Conservation (phyloP, 2,329 filamentous ascomycete genomes). For the Fusarium agapanthi region DNA sequence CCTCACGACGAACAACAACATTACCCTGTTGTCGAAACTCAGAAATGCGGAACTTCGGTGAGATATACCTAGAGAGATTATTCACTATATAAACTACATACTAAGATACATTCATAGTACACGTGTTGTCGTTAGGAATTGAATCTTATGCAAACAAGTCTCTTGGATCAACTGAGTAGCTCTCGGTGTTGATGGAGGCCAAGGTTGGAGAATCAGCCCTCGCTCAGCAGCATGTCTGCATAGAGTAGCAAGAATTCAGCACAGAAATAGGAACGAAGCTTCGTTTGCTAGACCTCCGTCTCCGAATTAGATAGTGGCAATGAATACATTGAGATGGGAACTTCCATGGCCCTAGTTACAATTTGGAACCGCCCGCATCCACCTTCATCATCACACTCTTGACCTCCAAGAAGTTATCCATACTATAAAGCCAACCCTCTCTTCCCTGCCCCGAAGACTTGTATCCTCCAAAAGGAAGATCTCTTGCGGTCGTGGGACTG, state of each 20-base stretch:
- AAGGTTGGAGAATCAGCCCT: background rate
- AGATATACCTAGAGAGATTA: too few species aligned
- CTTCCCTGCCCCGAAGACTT: conserved; percentile 22
- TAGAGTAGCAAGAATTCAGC: too few species aligned
- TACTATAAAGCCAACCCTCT: conserved; percentile 22
- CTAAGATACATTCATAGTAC: too few species aligned
- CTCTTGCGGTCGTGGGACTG: conserved; percentile 31
- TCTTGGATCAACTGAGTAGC: too few species aligned
- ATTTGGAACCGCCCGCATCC: background rate
- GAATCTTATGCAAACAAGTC: too few species aligned
- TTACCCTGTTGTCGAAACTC: too few species aligned
- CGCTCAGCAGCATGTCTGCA: background rate
- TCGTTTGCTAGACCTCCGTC: fast-evolving
- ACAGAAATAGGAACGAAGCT: fast-evolving
- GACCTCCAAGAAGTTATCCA: conserved; percentile 34
- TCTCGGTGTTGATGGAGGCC: too few species aligned
- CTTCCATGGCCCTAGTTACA: background rate
- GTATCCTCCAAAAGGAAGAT: conserved; percentile 32
- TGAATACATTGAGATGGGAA: too few species aligned
- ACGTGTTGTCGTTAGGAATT: too few species aligned
- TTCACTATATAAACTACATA: too few species aligned
- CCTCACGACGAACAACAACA: background rate
- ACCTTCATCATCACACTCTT: conserved; percentile 38
- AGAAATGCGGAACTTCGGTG: too few species aligned
- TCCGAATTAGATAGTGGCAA: background rate